Base-by-base conservation (phyloP, 768 basidiomycete species). In the Phylloporus arenicola region DNA sequence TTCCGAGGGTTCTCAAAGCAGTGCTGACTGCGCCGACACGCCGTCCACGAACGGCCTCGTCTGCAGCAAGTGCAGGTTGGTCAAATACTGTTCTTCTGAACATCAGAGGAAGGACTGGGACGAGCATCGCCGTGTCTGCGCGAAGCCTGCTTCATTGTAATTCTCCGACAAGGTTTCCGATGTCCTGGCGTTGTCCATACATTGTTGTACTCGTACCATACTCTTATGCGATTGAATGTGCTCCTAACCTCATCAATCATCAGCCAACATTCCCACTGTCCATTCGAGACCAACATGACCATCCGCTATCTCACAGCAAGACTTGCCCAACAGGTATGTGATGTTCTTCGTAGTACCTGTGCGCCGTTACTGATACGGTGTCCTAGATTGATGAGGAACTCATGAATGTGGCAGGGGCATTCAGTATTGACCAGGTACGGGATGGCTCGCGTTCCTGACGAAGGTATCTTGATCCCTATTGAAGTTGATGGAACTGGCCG, bases 401-500 rank as follows among this genome's bases (percentile, higher is more conserved):
- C 43, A 97, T 98, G 95, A 83, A 77, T 55, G 53, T 78, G 3
- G 72, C 75, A n/a, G 93, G 93, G 1, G 92, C 92, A 5, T 98
- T 95, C 75, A 94, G 91, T 64, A 71, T 98, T 38, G 94, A 98
- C 61, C 95, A 95, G 78, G 92, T 85, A 51, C 48, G 62, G 47
- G 14, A 48, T 35, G 38, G 19, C 16, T 48, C 29, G 16, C 17
- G 45, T 44, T 17, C 24, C 37, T 30, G 25, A 10, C 29, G 27
- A 25, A 25, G 6, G 20, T 27, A 47, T 16, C 5, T 39, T 55
- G 31, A 49, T 49, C 29, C 33, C 19, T 9, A 27, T 41, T 17
- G 17, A 63, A 95, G 91, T 72, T 97, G 27, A 96, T 97, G 92
- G 95, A 98, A 63, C 79, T 98, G 12, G 95, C 95, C 27, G 96